Percentiles rank a stretch among this genome's conserved stretches.
Evolutionary conservation across 1,284 basidiomycete species (phyloP).

Genomic region (Irpex rosettiformis): DNA sequence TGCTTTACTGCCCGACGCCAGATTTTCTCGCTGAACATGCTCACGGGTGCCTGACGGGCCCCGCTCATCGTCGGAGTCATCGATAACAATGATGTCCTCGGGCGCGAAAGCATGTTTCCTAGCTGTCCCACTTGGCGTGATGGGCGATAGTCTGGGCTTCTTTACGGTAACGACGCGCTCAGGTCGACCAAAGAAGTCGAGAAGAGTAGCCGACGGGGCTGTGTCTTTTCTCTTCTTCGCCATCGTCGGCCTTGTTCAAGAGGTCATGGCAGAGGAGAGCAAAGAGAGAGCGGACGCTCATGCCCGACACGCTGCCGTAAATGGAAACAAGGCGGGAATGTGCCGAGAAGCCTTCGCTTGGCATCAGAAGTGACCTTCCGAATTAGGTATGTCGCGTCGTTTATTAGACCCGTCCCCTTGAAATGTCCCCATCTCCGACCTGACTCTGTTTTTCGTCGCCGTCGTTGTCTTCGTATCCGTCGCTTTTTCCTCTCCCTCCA

Average conservation of each 20-base stretch:
- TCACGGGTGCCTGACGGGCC: background rate
- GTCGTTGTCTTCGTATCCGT: slow-evolving; percentile 12
- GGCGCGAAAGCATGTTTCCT: slow-evolving; percentile 20
- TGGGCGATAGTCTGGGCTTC: slow-evolving; percentile 13
- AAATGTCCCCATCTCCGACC: background rate
- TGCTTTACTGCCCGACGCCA: background rate
- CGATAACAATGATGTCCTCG: slow-evolving; percentile 52
- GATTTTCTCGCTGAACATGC: background rate
- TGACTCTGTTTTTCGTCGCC: slow-evolving; percentile 7
- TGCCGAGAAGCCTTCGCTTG: background rate
- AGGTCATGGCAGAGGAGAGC: background rate
- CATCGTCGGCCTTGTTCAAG: slow-evolving; percentile 8
- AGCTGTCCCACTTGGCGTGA: slow-evolving; percentile 18
- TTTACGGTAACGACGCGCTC: slow-evolving; percentile 9
- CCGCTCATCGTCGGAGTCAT: slow-evolving; percentile 41
- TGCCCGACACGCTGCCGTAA: background rate
- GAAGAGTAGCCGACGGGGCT: slow-evolving; percentile 39
- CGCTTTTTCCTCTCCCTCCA: slow-evolving; percentile 4
- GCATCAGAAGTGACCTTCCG: background rate
- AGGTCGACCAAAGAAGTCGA: slow-evolving; percentile 45
- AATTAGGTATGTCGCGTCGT: slow-evolving; percentile 7
- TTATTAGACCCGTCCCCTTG: slow-evolving; percentile 5
- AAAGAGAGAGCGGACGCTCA: background rate
- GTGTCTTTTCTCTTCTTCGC: slow-evolving; percentile 41
- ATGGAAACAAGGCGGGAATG: background rate